Evolutionary conservation across 2,329 filamentous ascomycete genomes (phyloP), one percentile per base, ranked within the genome.

Genomic region (Botrytis squamosa): DNA sequence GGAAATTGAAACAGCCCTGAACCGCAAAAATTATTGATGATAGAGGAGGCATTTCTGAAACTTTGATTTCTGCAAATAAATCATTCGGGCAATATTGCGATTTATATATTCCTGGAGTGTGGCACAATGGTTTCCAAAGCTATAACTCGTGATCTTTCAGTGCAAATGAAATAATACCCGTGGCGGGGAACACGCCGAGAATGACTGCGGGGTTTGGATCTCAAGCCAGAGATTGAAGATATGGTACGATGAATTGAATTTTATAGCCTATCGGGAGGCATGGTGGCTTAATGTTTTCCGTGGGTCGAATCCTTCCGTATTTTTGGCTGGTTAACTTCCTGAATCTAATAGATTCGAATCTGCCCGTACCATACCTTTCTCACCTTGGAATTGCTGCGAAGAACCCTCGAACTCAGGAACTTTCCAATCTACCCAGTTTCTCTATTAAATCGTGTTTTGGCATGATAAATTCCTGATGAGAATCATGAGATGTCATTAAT

Each of bases 1-100:
- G 16, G 22, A 72, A n/a, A 22, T 42, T 59, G 63, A 72, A 59
- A 29, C 55, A 57, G 1, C 70, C 52, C 22, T 72, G 62, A 6
- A 68, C 18, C 14, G n/a, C 59, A 52, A 72, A 22, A 12, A 72
- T 8, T 1, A 57, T 59, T 25, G 70, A 72, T 38, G 70, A 72
- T 12, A 66, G 16, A 36, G 40, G 29, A 55, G 46, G 49, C 62
- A 66, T 71, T 49, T 72, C 6, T 18, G 1, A 29, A 46, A 1
- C 4, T 49, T 70, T 42, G 38, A 8, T 46, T 16, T 18, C 12
- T 44, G 10, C 10, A 18, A 57, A 33, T 9, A 4, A 36, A 38
- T n/a, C 18, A 9, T 40, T 55, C 8, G 33, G 25, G 7, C 18
- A n/a, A 55, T 2, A 25, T 8, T 57, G 29, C 20, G 40, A 42